Evolutionary conservation across 2,329 filamentous ascomycete species (phyloP).

Genomic region (Dactylellina leptospora): DNA sequence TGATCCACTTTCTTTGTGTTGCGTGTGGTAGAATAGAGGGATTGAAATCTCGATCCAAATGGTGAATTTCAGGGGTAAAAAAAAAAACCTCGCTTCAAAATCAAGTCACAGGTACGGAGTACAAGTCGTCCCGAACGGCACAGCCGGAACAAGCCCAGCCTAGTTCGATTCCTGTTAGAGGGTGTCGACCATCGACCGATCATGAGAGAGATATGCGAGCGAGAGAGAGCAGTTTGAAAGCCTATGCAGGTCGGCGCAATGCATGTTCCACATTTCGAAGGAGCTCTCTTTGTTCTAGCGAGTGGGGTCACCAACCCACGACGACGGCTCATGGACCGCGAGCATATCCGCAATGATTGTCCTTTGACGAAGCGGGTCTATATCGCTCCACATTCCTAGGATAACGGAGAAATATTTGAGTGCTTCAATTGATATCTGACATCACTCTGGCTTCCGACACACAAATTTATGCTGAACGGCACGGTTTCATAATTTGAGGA

Average conservation of each 20-base stretch:
- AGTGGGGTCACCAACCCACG: constrained; percentile 14
- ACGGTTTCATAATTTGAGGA: constrained; percentile 19
- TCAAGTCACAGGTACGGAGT: constrained; percentile 13
- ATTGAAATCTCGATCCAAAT: neutral
- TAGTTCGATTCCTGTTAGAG: neutral
- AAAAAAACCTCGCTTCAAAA: neutral
- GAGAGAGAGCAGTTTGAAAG: neutral
- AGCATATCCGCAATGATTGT: constrained; percentile 1
- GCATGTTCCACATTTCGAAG: constrained; percentile 16
- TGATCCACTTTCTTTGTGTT: constrained; percentile 15
- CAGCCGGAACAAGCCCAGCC: constrained; percentile 3
- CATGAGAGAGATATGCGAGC: neutral
- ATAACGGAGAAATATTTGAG: constrained; percentile 3
- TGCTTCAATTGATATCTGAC: constrained; percentile 1
- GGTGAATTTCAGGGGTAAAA: constrained; percentile 39
- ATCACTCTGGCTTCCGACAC: constrained; percentile 6
- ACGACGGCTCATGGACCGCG: constrained; percentile 19
- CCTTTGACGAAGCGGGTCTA: neutral
- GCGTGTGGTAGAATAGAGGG: constrained; percentile 25
- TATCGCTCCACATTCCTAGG: neutral
- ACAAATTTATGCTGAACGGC: constrained; percentile 14
- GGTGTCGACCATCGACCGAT: neutral
- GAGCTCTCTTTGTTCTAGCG: constrained; percentile 23
- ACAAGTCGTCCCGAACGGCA: constrained; percentile 18
- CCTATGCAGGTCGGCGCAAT: neutral